phyloP scores from a whole-genome alignment of 225 moss, liverwort and hornwort species.

The Bryum argenteum region DNA sequence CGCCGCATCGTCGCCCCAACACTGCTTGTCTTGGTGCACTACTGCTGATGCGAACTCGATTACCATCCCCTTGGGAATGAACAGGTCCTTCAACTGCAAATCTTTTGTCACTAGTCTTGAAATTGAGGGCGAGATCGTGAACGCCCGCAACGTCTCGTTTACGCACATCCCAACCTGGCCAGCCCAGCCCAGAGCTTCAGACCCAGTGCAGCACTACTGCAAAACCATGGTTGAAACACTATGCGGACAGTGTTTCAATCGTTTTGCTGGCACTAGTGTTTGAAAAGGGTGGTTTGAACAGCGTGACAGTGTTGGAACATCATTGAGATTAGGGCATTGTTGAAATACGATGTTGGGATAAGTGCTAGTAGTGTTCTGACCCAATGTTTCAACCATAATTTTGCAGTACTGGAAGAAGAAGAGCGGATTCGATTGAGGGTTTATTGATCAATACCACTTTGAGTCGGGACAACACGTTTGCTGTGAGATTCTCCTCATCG shows the following conservation, averaged over 20 bases:
- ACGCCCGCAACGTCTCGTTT: slow-evolving; percentile 27
- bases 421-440: background rate
- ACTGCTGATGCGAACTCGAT: slow-evolving; percentile 37
- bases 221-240: too few relatives aligned
- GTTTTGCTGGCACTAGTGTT: too few relatives aligned
- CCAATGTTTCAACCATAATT: too few relatives aligned
- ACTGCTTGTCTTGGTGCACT: slow-evolving; percentile 44
- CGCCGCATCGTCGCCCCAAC: slow-evolving; percentile 58
- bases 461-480: slow-evolving; percentile 23
- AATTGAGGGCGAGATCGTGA: slow-evolving; percentile 26
- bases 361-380: too few relatives aligned
- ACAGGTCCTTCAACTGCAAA: background rate
- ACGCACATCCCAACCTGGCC: slow-evolving; percentile 37
- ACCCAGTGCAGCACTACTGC: too few relatives aligned
- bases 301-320: too few relatives aligned
- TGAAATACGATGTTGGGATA: too few relatives aligned
- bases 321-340: too few relatives aligned
- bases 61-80: slow-evolving; percentile 33
- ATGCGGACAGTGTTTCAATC: too few relatives aligned
- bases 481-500: slow-evolving; percentile 6
- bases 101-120: slow-evolving; percentile 26
- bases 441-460: slow-evolving; percentile 29
- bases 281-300: too few relatives aligned
- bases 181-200: background rate
- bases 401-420: too few relatives aligned